These are phyloP conservation scores for Trichoderma sp. DNA, from an alignment of 2,329 filamentous ascomycete species.

Conservation along the genomic window DNA sequence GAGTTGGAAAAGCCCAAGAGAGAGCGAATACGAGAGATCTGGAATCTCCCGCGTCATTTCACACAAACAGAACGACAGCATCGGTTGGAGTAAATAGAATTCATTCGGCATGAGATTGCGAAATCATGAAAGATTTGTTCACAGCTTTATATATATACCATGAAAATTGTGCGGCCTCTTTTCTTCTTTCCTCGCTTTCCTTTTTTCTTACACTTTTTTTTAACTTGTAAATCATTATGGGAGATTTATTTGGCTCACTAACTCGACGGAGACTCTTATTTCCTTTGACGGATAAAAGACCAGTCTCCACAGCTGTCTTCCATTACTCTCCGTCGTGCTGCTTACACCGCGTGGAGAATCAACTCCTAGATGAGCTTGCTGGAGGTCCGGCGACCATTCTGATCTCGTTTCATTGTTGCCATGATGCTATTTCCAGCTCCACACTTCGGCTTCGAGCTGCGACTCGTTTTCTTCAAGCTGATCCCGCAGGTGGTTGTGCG, in stretches of 20 bases:
- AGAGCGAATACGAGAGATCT: not conserved
- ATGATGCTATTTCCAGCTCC: conserved; percentile 55
- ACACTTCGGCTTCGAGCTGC: conserved; percentile 57
- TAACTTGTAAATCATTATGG: not conserved
- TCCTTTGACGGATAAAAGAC: conserved; percentile 19
- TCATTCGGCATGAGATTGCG: conserved; percentile 12
- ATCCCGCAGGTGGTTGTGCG: conserved; percentile 61
- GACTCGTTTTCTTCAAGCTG: conserved; percentile 52
- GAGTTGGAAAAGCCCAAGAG: not conserved
- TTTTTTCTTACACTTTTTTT: too few relatives aligned
- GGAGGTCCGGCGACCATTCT: conserved; percentile 5
- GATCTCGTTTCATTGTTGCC: not conserved
- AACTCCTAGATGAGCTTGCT: conserved; percentile 26
- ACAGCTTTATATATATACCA: not conserved
- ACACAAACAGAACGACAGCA: conserved; percentile 5
- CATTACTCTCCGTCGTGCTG: conserved; percentile 19
- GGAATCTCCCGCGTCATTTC: not conserved
- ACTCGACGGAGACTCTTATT: not conserved
- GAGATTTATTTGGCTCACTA: not conserved
- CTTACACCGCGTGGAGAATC: too few relatives aligned
- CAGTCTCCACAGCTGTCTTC: conserved; percentile 22
- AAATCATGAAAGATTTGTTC: conserved; percentile 4
- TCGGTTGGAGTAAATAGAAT: conserved; percentile 9
- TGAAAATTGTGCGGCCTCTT: not conserved
- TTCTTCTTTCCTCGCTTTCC: not conserved